Conservation (phyloP, 805 yeast species). For the Candida silvicultrix region DNA sequence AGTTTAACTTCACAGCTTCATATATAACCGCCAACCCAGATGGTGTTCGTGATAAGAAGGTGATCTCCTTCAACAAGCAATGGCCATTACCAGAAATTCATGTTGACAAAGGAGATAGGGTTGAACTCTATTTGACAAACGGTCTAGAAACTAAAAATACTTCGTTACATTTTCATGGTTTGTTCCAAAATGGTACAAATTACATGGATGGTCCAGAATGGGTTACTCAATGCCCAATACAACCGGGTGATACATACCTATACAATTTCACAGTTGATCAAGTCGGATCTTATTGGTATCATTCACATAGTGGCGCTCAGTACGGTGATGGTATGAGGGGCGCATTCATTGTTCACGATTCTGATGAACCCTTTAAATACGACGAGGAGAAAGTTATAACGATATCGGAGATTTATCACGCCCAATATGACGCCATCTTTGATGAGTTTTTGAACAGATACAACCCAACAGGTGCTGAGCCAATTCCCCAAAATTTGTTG, state of each 20-base stretch:
- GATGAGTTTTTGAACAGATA: conserved; percentile 50
- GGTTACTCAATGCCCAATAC: conserved; percentile 77
- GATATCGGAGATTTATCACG: conserved; percentile 61
- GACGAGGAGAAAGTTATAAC: conserved; percentile 58
- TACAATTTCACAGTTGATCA: conserved; percentile 72
- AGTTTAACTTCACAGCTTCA: conserved; percentile 48
- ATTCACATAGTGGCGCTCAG: conserved; percentile 71
- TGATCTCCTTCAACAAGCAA: conserved; percentile 60
- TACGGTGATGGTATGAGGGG: conserved; percentile 77
- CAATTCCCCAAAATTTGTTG: conserved; percentile 61
- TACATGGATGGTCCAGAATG: conserved; percentile 77
- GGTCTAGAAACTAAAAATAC: conserved; percentile 48
- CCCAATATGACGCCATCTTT: conserved; percentile 39
- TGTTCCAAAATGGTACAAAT: conserved; percentile 55
- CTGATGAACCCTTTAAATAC: conserved; percentile 44
- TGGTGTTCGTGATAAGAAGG: conserved; percentile 46
- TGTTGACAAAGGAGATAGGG: conserved; percentile 56
- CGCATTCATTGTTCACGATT: conserved; percentile 57
- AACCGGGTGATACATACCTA: conserved; percentile 56
- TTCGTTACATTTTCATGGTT: conserved; percentile 74
- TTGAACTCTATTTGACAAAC: conserved; percentile 54
- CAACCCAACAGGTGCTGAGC: conserved; percentile 85
- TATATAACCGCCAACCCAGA: conserved; percentile 67
- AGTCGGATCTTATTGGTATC: conserved; percentile 81
- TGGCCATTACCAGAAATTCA: conserved; percentile 75